phyloP scores from a whole-genome alignment of 441 rosid genomes.

The Kokia cookei region DNA sequence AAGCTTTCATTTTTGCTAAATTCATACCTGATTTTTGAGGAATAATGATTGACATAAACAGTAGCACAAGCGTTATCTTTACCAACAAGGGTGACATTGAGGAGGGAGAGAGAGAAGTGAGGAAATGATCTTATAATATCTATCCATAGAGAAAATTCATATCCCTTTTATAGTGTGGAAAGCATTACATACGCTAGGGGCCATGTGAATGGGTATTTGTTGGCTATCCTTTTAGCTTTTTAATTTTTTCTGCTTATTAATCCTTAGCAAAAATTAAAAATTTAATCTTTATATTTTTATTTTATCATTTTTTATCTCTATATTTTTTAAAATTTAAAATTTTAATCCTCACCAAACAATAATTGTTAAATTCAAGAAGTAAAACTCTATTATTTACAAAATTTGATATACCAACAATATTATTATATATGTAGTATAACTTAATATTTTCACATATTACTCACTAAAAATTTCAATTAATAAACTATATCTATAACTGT shows the following conservation, averaged over 20 bases:
- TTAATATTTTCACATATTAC: background rate
- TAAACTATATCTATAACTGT: no score
- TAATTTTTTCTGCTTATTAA: no score
- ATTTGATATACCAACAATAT: no score
- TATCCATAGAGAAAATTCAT: background rate
- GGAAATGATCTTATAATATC: background rate
- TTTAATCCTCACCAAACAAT: no score
- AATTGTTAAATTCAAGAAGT: no score
- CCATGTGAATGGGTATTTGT: background rate
- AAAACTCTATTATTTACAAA: no score
- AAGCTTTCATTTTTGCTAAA: no score
- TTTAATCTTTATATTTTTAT: no score
- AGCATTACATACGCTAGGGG: background rate
- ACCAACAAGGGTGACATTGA: slow-evolving; percentile 33
- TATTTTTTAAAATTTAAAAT: no score
- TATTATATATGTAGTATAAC: no score
- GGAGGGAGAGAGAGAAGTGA: slow-evolving; percentile 15
- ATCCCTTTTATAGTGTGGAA: background rate
- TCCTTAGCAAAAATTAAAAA: background rate
- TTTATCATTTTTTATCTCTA: no score
- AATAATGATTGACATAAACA: slow-evolving; percentile 21
- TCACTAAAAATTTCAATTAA: no score
- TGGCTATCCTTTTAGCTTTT: background rate
- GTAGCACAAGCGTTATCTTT: slow-evolving; percentile 34
- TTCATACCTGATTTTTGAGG: slow-evolving; percentile 33